Evolutionary conservation across 2,329 filamentous ascomycete species (phyloP).

Genomic region (Pestalotiopsis sp.): DNA sequence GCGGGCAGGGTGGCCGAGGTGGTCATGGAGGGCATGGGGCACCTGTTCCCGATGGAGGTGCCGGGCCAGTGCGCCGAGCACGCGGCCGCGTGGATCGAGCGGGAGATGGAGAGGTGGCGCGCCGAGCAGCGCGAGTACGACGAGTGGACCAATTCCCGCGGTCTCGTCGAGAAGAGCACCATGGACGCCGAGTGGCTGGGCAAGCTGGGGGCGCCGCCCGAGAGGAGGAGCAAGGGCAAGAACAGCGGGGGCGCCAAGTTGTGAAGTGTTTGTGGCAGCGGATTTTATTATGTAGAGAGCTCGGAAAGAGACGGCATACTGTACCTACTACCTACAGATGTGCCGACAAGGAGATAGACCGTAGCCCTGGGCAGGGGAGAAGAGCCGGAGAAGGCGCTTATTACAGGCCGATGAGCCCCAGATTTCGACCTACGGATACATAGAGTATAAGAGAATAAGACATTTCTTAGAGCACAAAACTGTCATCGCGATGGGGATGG

Average conservation of each 20-base stretch:
- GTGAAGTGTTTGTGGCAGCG: not conserved
- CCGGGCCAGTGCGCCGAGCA: constrained; percentile 67
- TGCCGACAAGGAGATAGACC: no score
- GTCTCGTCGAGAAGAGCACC: constrained; percentile 56
- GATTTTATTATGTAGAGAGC: no score
- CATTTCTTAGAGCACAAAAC: no score
- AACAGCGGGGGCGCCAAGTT: constrained; percentile 3
- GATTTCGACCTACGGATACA: no score
- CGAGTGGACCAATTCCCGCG: constrained; percentile 54
- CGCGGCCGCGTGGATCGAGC: constrained; percentile 57
- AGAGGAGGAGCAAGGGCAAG: constrained; percentile 4
- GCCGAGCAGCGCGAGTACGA: constrained; percentile 59
- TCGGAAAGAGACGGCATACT: not conserved
- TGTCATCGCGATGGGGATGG: no score
- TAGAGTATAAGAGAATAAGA: no score
- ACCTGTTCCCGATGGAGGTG: constrained; percentile 83
- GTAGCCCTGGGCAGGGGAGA: no score
- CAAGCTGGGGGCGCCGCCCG: constrained; percentile 46
- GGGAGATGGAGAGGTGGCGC: constrained; percentile 61
- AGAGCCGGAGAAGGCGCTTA: no score
- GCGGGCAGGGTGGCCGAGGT: constrained; percentile 70
- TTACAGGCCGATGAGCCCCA: no score
- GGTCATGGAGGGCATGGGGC: constrained; percentile 67
- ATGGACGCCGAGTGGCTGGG: constrained; percentile 57
- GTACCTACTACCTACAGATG: not conserved